A percentile compares a stretch with the other conserved stretches of the same genome.
phyloP scores from a whole-genome alignment of 108 stramenopile genomes.

The Conticribra weissflogii region DNA sequence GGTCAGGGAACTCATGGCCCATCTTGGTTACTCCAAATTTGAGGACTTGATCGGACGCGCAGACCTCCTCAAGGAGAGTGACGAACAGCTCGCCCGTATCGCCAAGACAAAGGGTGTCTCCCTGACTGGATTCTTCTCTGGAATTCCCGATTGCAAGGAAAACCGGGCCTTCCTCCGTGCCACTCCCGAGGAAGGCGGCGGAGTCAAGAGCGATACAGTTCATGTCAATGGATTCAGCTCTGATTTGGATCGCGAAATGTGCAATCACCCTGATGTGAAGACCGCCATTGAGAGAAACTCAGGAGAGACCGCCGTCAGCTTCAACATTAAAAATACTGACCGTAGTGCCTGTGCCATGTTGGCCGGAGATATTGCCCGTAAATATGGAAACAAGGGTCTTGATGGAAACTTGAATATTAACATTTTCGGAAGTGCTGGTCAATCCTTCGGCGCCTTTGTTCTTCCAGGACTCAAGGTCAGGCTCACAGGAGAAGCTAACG shows the following conservation, averaged over 20 bases:
- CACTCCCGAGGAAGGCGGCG: constrained; percentile 63
- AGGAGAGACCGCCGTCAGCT: constrained; percentile 64
- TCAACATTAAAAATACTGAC: constrained; percentile 86
- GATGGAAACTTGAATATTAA: constrained; percentile 85
- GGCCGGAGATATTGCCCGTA: constrained; percentile 89
- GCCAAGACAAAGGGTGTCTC: constrained; percentile 78
- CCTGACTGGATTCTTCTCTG: constrained; percentile 74
- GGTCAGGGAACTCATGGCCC: constrained; percentile 82
- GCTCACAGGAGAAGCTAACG: constrained; percentile 95
- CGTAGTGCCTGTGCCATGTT: constrained; percentile 89
- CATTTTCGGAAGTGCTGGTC: constrained; percentile 93
- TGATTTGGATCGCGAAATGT: constrained; percentile 84
- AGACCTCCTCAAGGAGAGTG: constrained; percentile 81
- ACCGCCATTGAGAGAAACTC: constrained; percentile 75
- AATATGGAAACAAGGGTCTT: constrained; percentile 90
- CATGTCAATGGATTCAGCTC: constrained; percentile 85
- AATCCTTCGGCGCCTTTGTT: constrained; percentile 92
- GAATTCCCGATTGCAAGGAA: constrained; percentile 66
- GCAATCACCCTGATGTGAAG: constrained; percentile 63
- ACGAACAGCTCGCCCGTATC: constrained; percentile 64
- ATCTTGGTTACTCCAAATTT: constrained; percentile 90
- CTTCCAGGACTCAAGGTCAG: constrained; percentile 87
- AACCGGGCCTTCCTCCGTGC: constrained; percentile 77
- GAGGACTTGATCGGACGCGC: constrained; percentile 94
- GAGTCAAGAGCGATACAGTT: constrained; percentile 68